phyloP scores from a whole-genome alignment of 495 filamentous ascomycete species.

The Podospora appendiculata region DNA sequence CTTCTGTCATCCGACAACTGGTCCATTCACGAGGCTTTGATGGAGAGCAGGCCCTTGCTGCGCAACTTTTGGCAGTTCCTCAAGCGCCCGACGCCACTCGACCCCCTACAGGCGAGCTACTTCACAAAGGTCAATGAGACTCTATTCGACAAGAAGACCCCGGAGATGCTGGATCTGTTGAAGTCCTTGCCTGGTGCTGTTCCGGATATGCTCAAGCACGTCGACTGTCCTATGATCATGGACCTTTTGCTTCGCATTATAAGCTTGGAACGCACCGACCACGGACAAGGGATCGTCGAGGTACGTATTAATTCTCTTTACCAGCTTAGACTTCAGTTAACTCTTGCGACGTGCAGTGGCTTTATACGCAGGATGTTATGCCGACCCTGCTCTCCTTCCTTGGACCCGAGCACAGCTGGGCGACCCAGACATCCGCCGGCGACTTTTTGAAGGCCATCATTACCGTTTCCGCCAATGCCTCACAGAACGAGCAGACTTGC shows the following conservation, averaged over 20 bases:
- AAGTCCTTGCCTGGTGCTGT: constrained; percentile 76
- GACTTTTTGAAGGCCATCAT: constrained; percentile 99
- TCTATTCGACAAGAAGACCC: constrained; percentile 92
- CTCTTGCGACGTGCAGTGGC: constrained; percentile 56
- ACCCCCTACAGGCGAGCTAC: constrained; percentile 89
- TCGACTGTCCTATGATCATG: constrained; percentile 98
- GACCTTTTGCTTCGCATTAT: constrained; percentile 96
- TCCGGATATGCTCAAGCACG: constrained; percentile 79
- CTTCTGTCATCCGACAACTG: constrained; percentile 93
- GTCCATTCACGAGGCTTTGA: constrained; percentile 87
- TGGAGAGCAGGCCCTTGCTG: constrained; percentile 71
- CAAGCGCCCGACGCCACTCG: constrained; percentile 68
- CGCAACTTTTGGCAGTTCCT: constrained; percentile 88
- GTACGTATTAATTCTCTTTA: constrained; percentile 33
- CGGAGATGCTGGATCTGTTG: constrained; percentile 87
- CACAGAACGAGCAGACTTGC: constrained; percentile 93
- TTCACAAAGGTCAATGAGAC: constrained; percentile 99
- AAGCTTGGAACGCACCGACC: constrained; percentile 87
- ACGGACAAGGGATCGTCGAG: constrained; percentile 89
- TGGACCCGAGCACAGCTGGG: constrained; percentile 68
- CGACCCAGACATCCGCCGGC: constrained; percentile 92
- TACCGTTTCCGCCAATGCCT: constrained; percentile 96
- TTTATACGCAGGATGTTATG: constrained; percentile 86
- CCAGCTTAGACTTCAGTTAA: constrained; percentile 4
- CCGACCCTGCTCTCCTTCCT: constrained; percentile 82